Evolutionary conservation across 352 stramenopile genomes (phyloP).

Genomic region (Globisporangium alternatum): DNA sequence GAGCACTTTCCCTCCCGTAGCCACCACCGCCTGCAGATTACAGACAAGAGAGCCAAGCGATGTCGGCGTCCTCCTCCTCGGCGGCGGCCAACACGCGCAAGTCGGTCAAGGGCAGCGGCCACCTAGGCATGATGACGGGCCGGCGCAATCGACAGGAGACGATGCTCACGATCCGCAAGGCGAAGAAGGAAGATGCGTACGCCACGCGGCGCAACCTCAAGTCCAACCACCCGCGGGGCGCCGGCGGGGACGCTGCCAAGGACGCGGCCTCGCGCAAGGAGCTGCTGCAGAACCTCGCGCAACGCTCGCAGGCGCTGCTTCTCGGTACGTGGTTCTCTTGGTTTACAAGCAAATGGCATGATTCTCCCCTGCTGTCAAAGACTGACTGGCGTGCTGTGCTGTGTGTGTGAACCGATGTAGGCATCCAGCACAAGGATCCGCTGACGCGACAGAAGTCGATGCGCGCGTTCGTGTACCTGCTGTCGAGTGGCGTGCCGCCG

Average conservation of each 20-base stretch:
- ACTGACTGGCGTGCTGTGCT: not conserved
- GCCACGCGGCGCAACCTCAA: conserved; percentile 84
- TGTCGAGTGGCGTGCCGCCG: conserved; percentile 81
- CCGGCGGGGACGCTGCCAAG: conserved; percentile 17
- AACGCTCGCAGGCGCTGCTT: conserved; percentile 73
- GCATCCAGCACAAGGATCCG: conserved; percentile 76
- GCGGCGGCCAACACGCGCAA: conserved; percentile 36
- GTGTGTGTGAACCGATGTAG: conserved; percentile 17
- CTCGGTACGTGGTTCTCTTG: conserved; percentile 32
- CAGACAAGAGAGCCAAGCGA: not conserved
- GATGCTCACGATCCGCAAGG: conserved; percentile 85
- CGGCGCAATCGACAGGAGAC: conserved; percentile 84
- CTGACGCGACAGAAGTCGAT: conserved; percentile 79
- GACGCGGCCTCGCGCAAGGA: conserved; percentile 49
- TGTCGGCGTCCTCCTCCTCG: conserved; percentile 6
- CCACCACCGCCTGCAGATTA: no score
- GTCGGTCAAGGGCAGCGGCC: conserved; percentile 69
- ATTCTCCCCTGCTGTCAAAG: not conserved
- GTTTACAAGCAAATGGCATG: not conserved
- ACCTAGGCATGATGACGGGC: conserved; percentile 71
- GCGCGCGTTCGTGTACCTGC: conserved; percentile 83
- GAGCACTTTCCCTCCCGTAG: not conserved
- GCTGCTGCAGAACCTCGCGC: conserved; percentile 76
- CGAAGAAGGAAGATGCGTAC: conserved; percentile 88
- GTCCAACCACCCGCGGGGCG: conserved; percentile 53